Base-by-base conservation (phyloP, 805 yeast species). In the Myxozyma neotropica region DNA sequence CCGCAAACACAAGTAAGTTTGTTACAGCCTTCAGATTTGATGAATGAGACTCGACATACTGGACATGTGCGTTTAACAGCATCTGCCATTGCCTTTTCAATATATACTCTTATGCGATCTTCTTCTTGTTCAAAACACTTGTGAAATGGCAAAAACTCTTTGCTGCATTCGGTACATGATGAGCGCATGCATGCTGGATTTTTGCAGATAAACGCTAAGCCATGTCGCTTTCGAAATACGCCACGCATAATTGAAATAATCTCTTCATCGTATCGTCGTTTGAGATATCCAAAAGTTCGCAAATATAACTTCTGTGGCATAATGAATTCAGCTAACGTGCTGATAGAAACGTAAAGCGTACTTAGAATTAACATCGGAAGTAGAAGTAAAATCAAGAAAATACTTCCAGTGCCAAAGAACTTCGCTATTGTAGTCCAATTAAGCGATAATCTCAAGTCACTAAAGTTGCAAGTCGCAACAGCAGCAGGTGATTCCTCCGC, bases 21-120 rank as follows among this genome's bases (percentile, higher is more conserved):
- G 38, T 63, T 63, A 55, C 66, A 63, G 13, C 66, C 66, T 21
- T 63, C 66, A 15, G 65, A 38, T 36, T 63, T 63, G 47, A 63
- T 45, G 31, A 63, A 63, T 19, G 65, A 60, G 23, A 57, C 54
- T 23, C 50, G 66, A 55, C 66, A 63, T n/a, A 38, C 45, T 12
- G 66, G 66, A 40, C 66, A 63, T 8, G 66, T 63, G 10, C 66
- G 58, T 40, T 63, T 63, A n/a, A 63, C 61, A 6, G 66, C 64
- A 26, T 63, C 62, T 5, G 64, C 66, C 66, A 63, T 63, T 13
- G 66, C 66, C 10, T 45, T 36, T 44, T 63, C 66, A 47, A 63
- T 54, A 33, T 63, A 61, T 4, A 63, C 45, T 7, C 66, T 55
- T 43, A 53, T 24, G 17, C 64, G 53, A 44, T 61, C 65, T 43